Evolutionary conservation across 2,329 filamentous ascomycete genomes (phyloP), one percentile per base, ranked within the genome.

Genomic region (Trichoderma sp.): DNA sequence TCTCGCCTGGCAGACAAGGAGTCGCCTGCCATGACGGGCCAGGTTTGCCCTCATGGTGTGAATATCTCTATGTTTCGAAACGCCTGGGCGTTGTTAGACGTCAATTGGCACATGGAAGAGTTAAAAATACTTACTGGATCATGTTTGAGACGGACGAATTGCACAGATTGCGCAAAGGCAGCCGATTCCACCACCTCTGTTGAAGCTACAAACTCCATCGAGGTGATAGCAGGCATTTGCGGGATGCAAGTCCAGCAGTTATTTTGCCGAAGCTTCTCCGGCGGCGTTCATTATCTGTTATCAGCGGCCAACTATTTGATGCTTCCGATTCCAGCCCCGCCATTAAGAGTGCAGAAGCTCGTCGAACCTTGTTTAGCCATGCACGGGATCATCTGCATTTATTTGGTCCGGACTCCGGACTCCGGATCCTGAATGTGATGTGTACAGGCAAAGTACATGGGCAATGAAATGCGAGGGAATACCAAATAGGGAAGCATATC

Each of bases 41-140:
- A 82, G 72, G 71, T 78, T 77, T 74, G 80, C 79, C 79, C 81
- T 81, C 81, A 83, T 83, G 73, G 71, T 81, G 54, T 75, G 72
- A 75, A 48, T 74, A 65, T 68, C 48, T 74, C 71, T 76, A 73
- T 73, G 71, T 72, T 66, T 71, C 70, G 52, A 69, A 61, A 70
- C 35, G 65, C 50, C 68, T 65, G 45, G 56, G 34, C 13, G 7
- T 34, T 37, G 54, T 69, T 32, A 69, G 66, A 50, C 17, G 50
- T 35, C 60, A 68, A 68, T 69, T 69, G 68, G 17, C 5, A n/a
- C 19, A 57, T 29, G n/a, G 22, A 4, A 1, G 27, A 8, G 9
- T 25, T 35, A 5, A 1, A 34, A 8, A 13, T 22, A 22, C 50
- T 60, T 34, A 68, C 68, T 64, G 66, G 66, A 50, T 34, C 67